Percentiles rank a stretch among this genome's conserved stretches.
These are phyloP conservation scores for Hypoxylon perforatum DNA, from an alignment of 495 filamentous ascomycete genomes.

Conservation along the genomic window DNA sequence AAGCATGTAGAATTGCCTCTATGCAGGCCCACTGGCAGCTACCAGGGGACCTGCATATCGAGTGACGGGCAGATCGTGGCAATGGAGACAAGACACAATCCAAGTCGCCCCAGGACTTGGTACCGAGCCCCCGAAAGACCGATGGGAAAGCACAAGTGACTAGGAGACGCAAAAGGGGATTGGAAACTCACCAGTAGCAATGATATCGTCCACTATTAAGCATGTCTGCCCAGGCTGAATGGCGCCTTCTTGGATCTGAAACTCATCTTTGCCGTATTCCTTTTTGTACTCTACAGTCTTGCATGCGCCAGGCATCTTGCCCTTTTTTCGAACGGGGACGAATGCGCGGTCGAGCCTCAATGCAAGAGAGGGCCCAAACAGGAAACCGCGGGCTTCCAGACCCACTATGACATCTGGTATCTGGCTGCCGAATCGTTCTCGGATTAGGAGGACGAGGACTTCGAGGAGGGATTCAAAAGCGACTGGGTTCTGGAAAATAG, in stretches of 20 bases:
- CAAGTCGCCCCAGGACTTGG: slow-evolving; percentile 8
- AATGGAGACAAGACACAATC: background rate
- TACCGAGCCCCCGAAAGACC: background rate
- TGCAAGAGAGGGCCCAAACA: slow-evolving; percentile 93
- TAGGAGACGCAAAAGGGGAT: slow-evolving; percentile 11
- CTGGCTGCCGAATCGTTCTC: slow-evolving; percentile 57
- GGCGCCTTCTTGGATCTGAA: slow-evolving; percentile 91
- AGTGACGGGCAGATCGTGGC: background rate
- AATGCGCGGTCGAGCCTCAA: slow-evolving; percentile 87
- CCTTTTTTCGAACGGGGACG: slow-evolving; percentile 93
- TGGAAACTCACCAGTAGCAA: slow-evolving; percentile 84
- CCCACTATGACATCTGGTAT: slow-evolving; percentile 92
- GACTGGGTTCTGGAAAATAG: slow-evolving; percentile 85
- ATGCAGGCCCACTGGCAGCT: slow-evolving; percentile 19
- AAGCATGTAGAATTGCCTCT: background rate
- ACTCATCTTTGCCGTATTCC: slow-evolving; percentile 96
- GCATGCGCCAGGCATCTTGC: slow-evolving; percentile 92
- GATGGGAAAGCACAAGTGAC: slow-evolving; percentile 18
- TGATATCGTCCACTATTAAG: slow-evolving; percentile 95
- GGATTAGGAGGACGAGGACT: slow-evolving; percentile 87
- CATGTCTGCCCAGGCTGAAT: slow-evolving; percentile 90
- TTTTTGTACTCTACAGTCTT: slow-evolving; percentile 87
- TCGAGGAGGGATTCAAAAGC: slow-evolving; percentile 82
- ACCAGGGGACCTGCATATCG: slow-evolving; percentile 5
- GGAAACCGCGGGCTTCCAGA: slow-evolving; percentile 92